Evolutionary conservation across 208 protist species (phyloP), one percentile per base, ranked within the genome.

Genomic region (Wallacemonas sp.): DNA sequence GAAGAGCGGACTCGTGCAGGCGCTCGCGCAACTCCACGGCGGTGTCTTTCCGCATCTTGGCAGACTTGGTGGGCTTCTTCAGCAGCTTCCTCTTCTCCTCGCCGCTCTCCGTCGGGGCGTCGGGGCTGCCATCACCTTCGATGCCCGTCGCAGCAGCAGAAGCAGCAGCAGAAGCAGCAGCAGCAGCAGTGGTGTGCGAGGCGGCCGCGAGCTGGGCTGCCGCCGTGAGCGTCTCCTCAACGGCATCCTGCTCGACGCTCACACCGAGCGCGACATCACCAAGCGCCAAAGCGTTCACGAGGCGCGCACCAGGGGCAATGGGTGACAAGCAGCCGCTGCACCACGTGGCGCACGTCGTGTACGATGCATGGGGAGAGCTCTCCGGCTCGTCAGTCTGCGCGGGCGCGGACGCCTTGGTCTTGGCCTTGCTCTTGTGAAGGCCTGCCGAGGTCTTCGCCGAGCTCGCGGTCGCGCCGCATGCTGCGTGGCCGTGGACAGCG

Each of bases 11-110:
- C 41, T 83, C 74, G 20, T 57, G 57, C 16, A 91, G 59, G 14
- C 62, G 65, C 36, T 77, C 48, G 55, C 79, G 75, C 41, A 91
- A 33, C 65, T 69, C 67, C 29, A 88, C 67, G 26, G 69, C 78
- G 10, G 64, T 57, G 61, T 83, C 74, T n/a, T 78, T 82, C 10
- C 79, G 74, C 61, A 84, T 91, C 32, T 72, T 65, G 44, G 71
- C 42, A 20, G 73, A 85, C 63, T 72, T 81, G n/a, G 76, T 61
- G 7, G 81, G 81, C 72, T 91, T 91, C 74, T 80, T 76, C 49
- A 67, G 46, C 36, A 41, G 36, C 0, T 41, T 82, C 26, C 73
- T 61, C 3, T 28, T 29, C 14, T 20, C 50, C 32, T 77, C 68
- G 2, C 8, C 26, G 2, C 2, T 41, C 36, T 14, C 10, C 36